A percentile compares a stretch with the other conserved stretches of the same genome.
phyloP scores from a whole-genome alignment of 768 basidiomycete genomes.

The Podaxis carcinomalis region DNA sequence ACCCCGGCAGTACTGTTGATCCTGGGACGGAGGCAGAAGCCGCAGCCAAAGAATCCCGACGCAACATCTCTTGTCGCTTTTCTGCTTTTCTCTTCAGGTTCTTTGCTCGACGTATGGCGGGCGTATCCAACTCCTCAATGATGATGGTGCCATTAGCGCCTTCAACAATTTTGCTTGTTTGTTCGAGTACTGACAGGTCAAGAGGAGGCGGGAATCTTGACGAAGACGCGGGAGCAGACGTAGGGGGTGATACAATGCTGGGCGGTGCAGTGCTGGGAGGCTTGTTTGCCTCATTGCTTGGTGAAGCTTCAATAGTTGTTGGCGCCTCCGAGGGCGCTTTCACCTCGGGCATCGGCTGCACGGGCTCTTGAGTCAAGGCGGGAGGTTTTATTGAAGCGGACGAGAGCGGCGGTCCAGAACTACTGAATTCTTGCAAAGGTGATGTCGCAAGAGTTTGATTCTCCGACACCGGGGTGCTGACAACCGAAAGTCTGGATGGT shows the following conservation, averaged over 20 bases:
- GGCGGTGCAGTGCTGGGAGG: background rate
- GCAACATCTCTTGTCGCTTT: conserved; percentile 9
- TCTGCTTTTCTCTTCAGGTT: conserved; percentile 22
- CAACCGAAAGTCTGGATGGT: conserved; percentile 39
- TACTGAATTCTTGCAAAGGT: conserved; percentile 17
- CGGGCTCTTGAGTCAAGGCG: background rate
- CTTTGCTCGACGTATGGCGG: conserved; percentile 60
- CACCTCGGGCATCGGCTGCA: background rate
- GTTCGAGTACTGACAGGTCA: background rate
- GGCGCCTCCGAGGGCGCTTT: background rate
- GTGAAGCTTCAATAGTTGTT: background rate
- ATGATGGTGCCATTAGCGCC: conserved; percentile 48
- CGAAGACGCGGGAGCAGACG: background rate
- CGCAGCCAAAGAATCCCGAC: background rate
- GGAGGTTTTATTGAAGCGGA: conserved; percentile 18
- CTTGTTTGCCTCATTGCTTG: background rate
- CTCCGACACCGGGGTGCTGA: conserved; percentile 44
- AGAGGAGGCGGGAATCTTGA: background rate
- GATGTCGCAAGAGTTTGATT: conserved; percentile 30
- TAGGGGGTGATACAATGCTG: background rate
- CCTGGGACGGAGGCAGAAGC: background rate
- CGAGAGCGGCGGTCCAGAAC: conserved; percentile 7
- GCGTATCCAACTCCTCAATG: conserved; percentile 72
- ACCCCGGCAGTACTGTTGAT: background rate
- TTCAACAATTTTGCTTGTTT: conserved; percentile 17